Conservation (phyloP, 192 early-diverging fungal genomes). For the Fimicolochytrium jonesii region DNA sequence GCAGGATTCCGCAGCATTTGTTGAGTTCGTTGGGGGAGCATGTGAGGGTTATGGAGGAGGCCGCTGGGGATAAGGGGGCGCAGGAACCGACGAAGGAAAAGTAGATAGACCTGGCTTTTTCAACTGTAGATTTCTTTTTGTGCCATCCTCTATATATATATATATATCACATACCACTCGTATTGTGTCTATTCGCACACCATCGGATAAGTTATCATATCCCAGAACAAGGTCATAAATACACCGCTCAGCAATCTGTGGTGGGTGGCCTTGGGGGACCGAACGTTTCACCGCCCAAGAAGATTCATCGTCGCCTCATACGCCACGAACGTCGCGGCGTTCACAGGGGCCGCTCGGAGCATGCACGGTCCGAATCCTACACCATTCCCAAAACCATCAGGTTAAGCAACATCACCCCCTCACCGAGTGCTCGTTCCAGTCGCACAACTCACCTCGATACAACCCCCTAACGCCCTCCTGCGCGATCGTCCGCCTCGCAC, state of each 20-base stretch:
- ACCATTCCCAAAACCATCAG: no score
- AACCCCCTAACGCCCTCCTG: slow-evolving; percentile 81
- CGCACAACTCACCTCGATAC: slow-evolving; percentile 65
- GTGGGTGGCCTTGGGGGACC: no score
- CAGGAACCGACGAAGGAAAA: no score
- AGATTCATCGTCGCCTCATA: slow-evolving; percentile 70
- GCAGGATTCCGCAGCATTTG: slow-evolving; percentile 10
- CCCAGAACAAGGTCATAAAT: no score
- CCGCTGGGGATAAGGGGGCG: not conserved
- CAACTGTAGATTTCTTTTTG: no score
- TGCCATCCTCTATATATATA: no score
- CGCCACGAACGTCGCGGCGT: slow-evolving; percentile 90
- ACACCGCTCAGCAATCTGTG: no score
- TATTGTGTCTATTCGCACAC: no score
- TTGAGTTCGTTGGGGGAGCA: slow-evolving; percentile 15
- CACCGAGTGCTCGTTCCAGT: no score
- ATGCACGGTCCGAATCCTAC: slow-evolving; percentile 66
- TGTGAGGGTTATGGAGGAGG: slow-evolving; percentile 11
- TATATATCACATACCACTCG: no score
- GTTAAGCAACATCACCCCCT: no score
- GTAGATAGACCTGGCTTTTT: not conserved
- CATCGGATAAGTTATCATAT: no score
- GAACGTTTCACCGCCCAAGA: slow-evolving; percentile 35
- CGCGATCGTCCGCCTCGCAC: slow-evolving; percentile 70
- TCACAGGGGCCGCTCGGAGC: slow-evolving; percentile 88